Percentiles rank a stretch among this genome's conserved stretches.
Conservation (phyloP, 2,329 filamentous ascomycete genomes). For the Alternaria sp. region DNA sequence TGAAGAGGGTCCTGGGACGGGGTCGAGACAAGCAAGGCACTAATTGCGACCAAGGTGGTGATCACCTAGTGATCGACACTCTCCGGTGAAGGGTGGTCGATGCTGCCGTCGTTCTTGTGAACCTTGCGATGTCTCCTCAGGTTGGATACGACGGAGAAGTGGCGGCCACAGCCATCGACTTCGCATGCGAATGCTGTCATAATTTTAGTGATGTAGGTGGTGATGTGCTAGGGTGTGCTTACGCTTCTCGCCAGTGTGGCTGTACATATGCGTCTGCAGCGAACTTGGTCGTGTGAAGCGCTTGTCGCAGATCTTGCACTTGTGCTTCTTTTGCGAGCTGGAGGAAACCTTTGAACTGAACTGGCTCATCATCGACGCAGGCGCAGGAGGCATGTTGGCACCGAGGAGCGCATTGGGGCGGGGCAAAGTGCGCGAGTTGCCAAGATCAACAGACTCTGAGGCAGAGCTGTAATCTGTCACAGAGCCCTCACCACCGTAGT, state of each 20-base stretch:
- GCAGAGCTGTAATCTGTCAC: conserved; percentile 94
- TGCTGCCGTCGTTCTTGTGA: conserved; percentile 74
- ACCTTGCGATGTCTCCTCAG: conserved; percentile 94
- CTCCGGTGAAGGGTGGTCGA: conserved; percentile 56
- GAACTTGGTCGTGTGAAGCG: conserved; percentile 94
- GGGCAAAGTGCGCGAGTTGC: conserved; percentile 81
- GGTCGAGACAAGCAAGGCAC: conserved; percentile 9
- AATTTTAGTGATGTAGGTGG: conserved; percentile 7
- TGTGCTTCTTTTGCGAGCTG: conserved; percentile 98
- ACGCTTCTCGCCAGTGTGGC: conserved; percentile 98
- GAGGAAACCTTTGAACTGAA: conserved; percentile 97
- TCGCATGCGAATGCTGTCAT: conserved; percentile 85
- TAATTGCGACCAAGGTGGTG: conserved; percentile 15
- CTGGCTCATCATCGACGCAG: conserved; percentile 97
- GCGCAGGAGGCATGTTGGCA: conserved; percentile 74
- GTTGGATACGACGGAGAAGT: conserved; percentile 98
- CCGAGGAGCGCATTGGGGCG: conserved; percentile 72
- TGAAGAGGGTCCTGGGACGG: background rate
- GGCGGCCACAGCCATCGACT: conserved; percentile 90
- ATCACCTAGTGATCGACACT: conserved; percentile 45
- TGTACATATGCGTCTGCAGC: conserved; percentile 97
- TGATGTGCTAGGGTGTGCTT: conserved; percentile 54
- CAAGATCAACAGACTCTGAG: conserved; percentile 81
- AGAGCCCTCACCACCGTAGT: conserved; percentile 78
- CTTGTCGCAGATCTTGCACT: conserved; percentile 99